phyloP scores from a whole-genome alignment of 371 early-diverging fungal species.

The Batrachochytrium dendrobatidis region DNA sequence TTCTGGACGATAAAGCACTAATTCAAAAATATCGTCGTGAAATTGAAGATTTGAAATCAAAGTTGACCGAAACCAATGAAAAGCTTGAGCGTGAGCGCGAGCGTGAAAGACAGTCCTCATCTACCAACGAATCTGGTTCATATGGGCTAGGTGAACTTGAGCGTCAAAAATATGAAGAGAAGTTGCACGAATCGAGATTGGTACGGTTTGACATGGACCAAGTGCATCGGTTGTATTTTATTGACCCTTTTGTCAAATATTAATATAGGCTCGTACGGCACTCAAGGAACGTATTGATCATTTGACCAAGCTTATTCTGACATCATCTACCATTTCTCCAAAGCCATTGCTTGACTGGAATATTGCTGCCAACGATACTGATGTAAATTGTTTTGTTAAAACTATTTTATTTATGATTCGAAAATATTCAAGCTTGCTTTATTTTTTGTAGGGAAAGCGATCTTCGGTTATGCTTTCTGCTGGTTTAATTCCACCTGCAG shows the following conservation, averaged over 20 bases:
- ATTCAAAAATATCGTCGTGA: slow-evolving; percentile 76
- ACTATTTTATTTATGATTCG: background rate
- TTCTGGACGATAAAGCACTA: slow-evolving; percentile 78
- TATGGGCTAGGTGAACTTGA: slow-evolving; percentile 6
- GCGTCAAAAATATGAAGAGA: slow-evolving; percentile 61
- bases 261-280: slow-evolving; percentile 47
- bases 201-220: slow-evolving; percentile 10
- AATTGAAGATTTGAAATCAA: slow-evolving; percentile 71
- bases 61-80: slow-evolving; percentile 48
- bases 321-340: slow-evolving; percentile 51
- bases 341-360: slow-evolving; percentile 42
- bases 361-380: slow-evolving; percentile 17
- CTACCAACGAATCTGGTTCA: background rate
- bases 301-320: slow-evolving; percentile 73
- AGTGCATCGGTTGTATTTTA: background rate
- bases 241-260: background rate
- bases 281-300: slow-evolving; percentile 77
- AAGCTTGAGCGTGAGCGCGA: slow-evolving; percentile 36
- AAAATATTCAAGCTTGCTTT: background rate
- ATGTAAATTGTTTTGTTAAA: background rate
- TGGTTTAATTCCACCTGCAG: slow-evolving; percentile 27
- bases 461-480: slow-evolving; percentile 27
- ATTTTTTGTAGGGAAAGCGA: slow-evolving; percentile 16
- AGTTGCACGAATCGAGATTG: slow-evolving; percentile 61
- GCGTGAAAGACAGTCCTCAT: too few relatives aligned